These are phyloP conservation scores for Colletotrichum shisoi DNA, from an alignment of 2,329 filamentous ascomycete genomes.

Conservation along the genomic window DNA sequence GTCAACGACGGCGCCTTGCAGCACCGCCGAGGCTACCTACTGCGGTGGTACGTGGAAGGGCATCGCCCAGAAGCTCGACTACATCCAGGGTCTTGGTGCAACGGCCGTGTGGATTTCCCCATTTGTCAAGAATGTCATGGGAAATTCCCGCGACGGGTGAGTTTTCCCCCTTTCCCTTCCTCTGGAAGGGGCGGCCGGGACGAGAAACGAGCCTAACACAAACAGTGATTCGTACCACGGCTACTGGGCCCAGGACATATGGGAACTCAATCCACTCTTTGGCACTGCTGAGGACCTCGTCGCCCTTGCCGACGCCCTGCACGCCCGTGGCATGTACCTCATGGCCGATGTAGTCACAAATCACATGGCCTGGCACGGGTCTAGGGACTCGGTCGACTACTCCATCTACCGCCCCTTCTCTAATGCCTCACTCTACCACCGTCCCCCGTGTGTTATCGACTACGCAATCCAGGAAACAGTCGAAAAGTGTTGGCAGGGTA, in stretches of 20 bases:
- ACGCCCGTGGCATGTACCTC: slow-evolving; percentile 62
- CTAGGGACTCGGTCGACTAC: slow-evolving; percentile 57
- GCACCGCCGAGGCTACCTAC: slow-evolving; percentile 55
- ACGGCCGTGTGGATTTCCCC: slow-evolving; percentile 67
- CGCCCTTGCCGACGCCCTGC: slow-evolving; percentile 62
- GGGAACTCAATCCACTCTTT: slow-evolving; percentile 64
- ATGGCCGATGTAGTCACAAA: slow-evolving; percentile 71
- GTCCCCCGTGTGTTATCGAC: slow-evolving; percentile 62
- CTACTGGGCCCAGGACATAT: slow-evolving; percentile 62
- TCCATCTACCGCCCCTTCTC: slow-evolving; percentile 56
- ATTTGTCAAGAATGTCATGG: slow-evolving; percentile 56
- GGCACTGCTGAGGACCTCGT: slow-evolving; percentile 67
- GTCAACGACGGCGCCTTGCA: slow-evolving; percentile 55
- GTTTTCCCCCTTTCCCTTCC: not conserved
- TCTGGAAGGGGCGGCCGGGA: not conserved
- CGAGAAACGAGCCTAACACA: slow-evolving; percentile 42
- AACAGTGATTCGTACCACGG: slow-evolving; percentile 59
- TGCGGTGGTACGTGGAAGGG: slow-evolving; percentile 70
- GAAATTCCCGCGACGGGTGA: slow-evolving; percentile 34
- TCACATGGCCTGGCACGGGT: slow-evolving; percentile 56
- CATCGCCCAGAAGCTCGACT: slow-evolving; percentile 66
- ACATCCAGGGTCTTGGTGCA: slow-evolving; percentile 69
- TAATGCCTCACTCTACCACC: slow-evolving; percentile 65
- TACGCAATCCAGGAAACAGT: slow-evolving; percentile 60
- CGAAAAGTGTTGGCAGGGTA: slow-evolving; percentile 58